A percentile compares a stretch with the other conserved stretches of the same genome.
These are phyloP conservation scores for Oryza meyeriana DNA, from an alignment of 176 grass and related monocot species.

Conservation along the genomic window DNA sequence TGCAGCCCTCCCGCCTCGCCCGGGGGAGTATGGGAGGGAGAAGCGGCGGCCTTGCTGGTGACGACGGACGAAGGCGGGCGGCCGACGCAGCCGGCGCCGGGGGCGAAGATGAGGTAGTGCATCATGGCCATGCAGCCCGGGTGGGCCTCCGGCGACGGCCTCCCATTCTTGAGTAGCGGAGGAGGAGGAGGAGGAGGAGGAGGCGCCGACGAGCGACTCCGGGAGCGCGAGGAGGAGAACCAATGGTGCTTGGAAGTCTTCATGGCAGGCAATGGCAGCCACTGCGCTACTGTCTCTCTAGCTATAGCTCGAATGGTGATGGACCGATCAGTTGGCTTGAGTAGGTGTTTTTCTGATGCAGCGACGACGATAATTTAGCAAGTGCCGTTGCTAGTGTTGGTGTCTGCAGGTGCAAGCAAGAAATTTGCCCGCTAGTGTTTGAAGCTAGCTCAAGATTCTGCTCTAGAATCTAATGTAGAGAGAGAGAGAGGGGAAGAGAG, in stretches of 20 bases:
- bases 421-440: too few species aligned
- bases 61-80: constrained; percentile 31
- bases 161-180: background rate
- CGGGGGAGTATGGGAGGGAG: too few species aligned
- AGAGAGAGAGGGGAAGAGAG: too few species aligned
- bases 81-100: constrained; percentile 44
- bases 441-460: too few species aligned
- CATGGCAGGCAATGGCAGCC: background rate
- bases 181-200: background rate
- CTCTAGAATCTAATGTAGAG: too few species aligned
- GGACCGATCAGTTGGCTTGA: too few species aligned
- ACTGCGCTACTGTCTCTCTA: too few species aligned
- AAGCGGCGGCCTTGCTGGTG: background rate
- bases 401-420: too few species aligned
- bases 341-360: too few species aligned
- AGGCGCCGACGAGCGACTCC: constrained; percentile 14
- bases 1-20: background rate
- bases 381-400: too few species aligned
- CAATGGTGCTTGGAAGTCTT: constrained; percentile 20
- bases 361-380: too few species aligned
- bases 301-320: too few species aligned
- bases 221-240: constrained; percentile 18
- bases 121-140: constrained; percentile 95
- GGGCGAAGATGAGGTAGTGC: constrained; percentile 73
- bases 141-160: background rate